These are phyloP conservation scores for Saccharomyces eubayanus DNA, from an alignment of 805 yeast species.

Conservation along the genomic window DNA sequence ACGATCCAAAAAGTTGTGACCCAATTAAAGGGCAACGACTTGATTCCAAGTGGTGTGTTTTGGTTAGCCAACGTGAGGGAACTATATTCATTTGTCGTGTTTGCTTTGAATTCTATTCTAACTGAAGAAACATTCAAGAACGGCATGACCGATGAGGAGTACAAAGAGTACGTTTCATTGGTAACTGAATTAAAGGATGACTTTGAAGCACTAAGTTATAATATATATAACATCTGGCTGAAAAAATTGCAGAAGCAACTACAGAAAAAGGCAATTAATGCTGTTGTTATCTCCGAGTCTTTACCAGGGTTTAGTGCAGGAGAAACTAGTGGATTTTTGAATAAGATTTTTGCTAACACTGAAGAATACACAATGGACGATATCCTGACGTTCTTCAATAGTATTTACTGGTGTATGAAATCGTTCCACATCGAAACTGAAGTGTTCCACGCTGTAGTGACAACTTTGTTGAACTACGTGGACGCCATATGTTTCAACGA, in stretches of 20 bases:
- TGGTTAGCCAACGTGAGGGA: slow-evolving; percentile 97
- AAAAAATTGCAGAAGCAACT: slow-evolving; percentile 84
- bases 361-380: slow-evolving; percentile 89
- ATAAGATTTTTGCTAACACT: slow-evolving; percentile 68
- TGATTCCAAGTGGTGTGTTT: slow-evolving; percentile 87
- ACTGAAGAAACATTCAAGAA: slow-evolving; percentile 71
- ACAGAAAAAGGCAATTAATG: slow-evolving; percentile 89
- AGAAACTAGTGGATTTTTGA: slow-evolving; percentile 68
- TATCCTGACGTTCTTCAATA: slow-evolving; percentile 77
- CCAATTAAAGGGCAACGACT: slow-evolving; percentile 73
- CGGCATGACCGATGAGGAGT: slow-evolving; percentile 85
- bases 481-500: slow-evolving; percentile 95
- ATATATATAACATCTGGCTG: slow-evolving; percentile 95
- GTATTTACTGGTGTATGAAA: slow-evolving; percentile 88
- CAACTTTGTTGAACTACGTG: slow-evolving; percentile 75
- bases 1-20: slow-evolving; percentile 81
- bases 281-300: slow-evolving; percentile 88
- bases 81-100: slow-evolving; percentile 84
- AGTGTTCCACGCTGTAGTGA: slow-evolving; percentile 74
- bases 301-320: slow-evolving; percentile 93
- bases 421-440: slow-evolving; percentile 79
- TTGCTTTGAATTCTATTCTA: slow-evolving; percentile 86
- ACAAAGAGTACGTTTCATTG: slow-evolving; percentile 77
- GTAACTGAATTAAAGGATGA: slow-evolving; percentile 91
- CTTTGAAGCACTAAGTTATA: slow-evolving; percentile 84